Evolutionary conservation across 2,329 filamentous ascomycete genomes (phyloP).

Genomic region (Phialemonium atrogriseum): DNA sequence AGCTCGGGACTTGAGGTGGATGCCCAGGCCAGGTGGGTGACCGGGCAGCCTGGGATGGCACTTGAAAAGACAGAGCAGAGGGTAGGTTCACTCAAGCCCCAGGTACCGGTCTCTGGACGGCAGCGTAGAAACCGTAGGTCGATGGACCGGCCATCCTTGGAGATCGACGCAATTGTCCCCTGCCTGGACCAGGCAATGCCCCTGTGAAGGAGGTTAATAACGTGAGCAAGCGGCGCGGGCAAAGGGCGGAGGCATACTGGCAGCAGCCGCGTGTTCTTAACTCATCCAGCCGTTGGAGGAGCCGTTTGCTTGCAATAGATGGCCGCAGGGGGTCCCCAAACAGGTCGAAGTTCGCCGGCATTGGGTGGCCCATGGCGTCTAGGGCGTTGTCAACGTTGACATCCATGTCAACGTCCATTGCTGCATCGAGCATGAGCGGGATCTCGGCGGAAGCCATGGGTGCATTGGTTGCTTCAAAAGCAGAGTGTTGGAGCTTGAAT

Average conservation of each 20-base stretch:
- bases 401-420: slow-evolving; percentile 36
- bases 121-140: slow-evolving; percentile 67
- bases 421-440: slow-evolving; percentile 46
- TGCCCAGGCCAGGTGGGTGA: slow-evolving; percentile 81
- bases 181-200: slow-evolving; percentile 80
- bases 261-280: slow-evolving; percentile 68
- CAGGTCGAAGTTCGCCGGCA: slow-evolving; percentile 24
- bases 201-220: slow-evolving; percentile 35
- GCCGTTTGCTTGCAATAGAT: slow-evolving; percentile 43
- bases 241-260: slow-evolving; percentile 50
- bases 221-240: slow-evolving; percentile 5
- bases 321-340: slow-evolving; percentile 1
- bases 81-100: slow-evolving; percentile 69
- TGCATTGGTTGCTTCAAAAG: too few species aligned
- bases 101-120: slow-evolving; percentile 59
- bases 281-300: slow-evolving; percentile 69
- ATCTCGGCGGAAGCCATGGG: slow-evolving; percentile 28
- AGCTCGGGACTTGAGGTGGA: slow-evolving; percentile 65
- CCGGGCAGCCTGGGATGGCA: slow-evolving; percentile 52
- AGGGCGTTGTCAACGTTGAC: slow-evolving; percentile 28
- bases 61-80: slow-evolving; percentile 52
- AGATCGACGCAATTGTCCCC: slow-evolving; percentile 77
- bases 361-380: slow-evolving; percentile 34
- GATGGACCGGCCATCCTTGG: slow-evolving; percentile 60
- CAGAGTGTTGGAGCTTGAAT: too few species aligned